Evolutionary conservation across 306 rosid genomes (phyloP).

Genomic region (Trichosanthes cucumerina): DNA sequence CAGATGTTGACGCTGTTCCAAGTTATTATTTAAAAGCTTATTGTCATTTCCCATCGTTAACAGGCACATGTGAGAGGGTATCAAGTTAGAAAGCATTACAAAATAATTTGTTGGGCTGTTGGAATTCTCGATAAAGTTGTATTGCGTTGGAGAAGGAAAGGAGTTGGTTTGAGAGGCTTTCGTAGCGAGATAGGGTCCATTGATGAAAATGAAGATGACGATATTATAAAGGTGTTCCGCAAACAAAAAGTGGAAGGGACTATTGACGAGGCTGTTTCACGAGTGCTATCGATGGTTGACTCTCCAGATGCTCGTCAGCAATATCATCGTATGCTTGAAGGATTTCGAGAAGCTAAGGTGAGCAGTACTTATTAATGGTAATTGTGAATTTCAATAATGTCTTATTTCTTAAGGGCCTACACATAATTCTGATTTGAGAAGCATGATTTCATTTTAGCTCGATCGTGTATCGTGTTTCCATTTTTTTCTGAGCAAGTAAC

Average conservation of each 20-base stretch:
- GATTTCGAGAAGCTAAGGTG: constrained; percentile 72
- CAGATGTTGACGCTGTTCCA: background rate
- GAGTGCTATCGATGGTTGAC: constrained; percentile 74
- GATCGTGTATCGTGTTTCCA: background rate
- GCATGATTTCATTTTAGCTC: background rate
- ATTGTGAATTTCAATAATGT: too few species aligned
- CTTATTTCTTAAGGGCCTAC: background rate
- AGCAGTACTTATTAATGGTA: background rate
- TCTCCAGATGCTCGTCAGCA: constrained; percentile 64
- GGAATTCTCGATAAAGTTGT: constrained; percentile 80
- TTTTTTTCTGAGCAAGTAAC: background rate
- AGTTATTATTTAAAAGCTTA: background rate
- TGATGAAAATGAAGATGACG: constrained; percentile 69
- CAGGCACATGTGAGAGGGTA: constrained; percentile 94
- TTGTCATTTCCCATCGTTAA: constrained; percentile 16
- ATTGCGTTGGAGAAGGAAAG: constrained; percentile 82
- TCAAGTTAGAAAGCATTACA: constrained; percentile 75
- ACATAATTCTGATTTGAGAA: background rate
- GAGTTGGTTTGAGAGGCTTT: constrained; percentile 63
- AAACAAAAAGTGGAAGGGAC: constrained; percentile 64
- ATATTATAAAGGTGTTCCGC: constrained; percentile 72
- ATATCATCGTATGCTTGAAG: constrained; percentile 68
- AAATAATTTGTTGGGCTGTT: constrained; percentile 78
- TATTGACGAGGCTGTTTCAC: constrained; percentile 54
- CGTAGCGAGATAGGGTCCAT: constrained; percentile 27